Percentiles rank a stretch among this genome's conserved stretches.
Evolutionary conservation across 495 filamentous ascomycete genomes (phyloP).

Genomic region (Hypoxylon crocopeplum): DNA sequence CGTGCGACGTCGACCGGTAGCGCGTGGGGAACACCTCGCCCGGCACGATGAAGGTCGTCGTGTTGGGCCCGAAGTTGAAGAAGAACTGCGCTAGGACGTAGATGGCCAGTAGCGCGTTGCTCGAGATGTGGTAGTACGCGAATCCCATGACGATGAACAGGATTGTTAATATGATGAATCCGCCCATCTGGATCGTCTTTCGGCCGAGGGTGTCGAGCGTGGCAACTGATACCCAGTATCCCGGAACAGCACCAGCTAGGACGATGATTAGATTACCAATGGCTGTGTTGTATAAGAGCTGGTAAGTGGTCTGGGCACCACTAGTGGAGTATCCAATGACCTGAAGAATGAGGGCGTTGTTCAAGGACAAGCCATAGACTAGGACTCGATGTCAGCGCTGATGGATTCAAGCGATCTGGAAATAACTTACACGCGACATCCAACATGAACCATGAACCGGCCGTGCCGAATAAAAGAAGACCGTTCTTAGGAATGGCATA

Average conservation of each 20-base stretch:
- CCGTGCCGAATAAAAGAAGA: conserved; percentile 75
- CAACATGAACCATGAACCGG: conserved; percentile 81
- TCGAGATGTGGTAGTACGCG: conserved; percentile 63
- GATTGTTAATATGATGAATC: conserved; percentile 72
- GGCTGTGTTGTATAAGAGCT: conserved; percentile 71
- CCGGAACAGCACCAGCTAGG: conserved; percentile 76
- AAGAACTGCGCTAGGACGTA: conserved; percentile 70
- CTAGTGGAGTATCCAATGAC: conserved; percentile 71
- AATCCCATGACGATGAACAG: conserved; percentile 81
- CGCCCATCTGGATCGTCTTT: conserved; percentile 79
- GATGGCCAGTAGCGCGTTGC: conserved; percentile 72
- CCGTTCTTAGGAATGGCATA: conserved; percentile 72
- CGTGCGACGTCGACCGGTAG: conserved; percentile 84
- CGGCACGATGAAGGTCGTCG: conserved; percentile 90
- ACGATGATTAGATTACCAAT: conserved; percentile 78
- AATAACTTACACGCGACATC: conserved; percentile 56
- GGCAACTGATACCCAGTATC: conserved; percentile 77
- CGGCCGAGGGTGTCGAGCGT: conserved; percentile 76
- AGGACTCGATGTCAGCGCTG: background rate
- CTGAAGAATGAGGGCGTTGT: conserved; percentile 71
- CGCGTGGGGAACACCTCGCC: conserved; percentile 90
- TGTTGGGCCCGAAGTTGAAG: conserved; percentile 89
- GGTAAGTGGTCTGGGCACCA: conserved; percentile 62
- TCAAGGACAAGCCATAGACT: conserved; percentile 76
- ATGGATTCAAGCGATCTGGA: background rate